Evolutionary conservation across 306 rosid species (phyloP).

Genomic region (Nissolia schottii): DNA sequence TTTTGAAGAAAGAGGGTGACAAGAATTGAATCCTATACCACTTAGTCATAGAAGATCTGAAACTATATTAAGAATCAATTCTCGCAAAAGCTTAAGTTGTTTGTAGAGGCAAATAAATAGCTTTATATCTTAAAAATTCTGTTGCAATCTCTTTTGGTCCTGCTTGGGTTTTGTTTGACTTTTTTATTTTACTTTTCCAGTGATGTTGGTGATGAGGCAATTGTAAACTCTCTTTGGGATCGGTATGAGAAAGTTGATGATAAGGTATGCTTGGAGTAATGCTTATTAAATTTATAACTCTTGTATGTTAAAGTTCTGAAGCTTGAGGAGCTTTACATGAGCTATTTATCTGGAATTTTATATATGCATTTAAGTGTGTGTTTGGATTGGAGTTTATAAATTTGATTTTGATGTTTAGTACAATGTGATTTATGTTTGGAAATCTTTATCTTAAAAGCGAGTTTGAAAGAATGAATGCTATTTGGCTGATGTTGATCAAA

Average conservation of each 20-base stretch:
- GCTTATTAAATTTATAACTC: constrained; percentile 1
- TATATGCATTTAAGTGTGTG: neutral
- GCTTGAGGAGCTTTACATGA: constrained; percentile 23
- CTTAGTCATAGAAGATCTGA: too few relatives aligned
- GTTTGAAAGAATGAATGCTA: too few relatives aligned
- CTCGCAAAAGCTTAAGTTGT: neutral
- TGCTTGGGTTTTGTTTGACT: constrained; percentile 4
- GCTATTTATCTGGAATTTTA: constrained; percentile 3
- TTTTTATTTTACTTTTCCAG: constrained; percentile 46
- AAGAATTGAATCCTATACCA: neutral
- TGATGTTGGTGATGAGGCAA: constrained; percentile 87
- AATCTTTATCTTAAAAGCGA: too few relatives aligned
- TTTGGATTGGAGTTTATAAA: too few relatives aligned
- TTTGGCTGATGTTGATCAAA: too few relatives aligned
- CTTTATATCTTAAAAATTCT: neutral
- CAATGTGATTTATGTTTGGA: too few relatives aligned
- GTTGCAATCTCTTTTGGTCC: constrained; percentile 6
- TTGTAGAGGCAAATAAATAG: neutral
- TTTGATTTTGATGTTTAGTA: too few relatives aligned
- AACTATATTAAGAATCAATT: neutral
- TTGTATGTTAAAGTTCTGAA: constrained; percentile 6
- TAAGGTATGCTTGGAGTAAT: constrained; percentile 60
- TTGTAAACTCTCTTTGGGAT: constrained; percentile 85
- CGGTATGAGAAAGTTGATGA: constrained; percentile 65
- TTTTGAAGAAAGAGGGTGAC: neutral